Conservation (phyloP, 2,329 filamentous ascomycete species). For the Fusarium graminum region DNA sequence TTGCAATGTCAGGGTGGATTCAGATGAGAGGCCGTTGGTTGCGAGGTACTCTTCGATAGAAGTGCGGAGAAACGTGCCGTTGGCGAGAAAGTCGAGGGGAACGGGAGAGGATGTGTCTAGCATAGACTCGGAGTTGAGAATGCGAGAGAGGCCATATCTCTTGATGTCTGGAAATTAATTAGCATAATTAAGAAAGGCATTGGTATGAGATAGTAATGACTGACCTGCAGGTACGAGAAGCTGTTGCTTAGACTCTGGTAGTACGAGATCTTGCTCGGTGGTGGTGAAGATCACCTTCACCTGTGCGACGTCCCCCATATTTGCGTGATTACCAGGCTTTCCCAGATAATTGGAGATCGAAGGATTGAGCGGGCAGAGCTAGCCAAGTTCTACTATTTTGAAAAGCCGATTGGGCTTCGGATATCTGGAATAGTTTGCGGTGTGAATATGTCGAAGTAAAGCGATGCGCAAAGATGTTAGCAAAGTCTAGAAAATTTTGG, state of each 20-base stretch:
- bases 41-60: constrained; percentile 92
- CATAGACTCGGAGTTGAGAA: constrained; percentile 79
- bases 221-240: constrained; percentile 72
- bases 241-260: constrained; percentile 72
- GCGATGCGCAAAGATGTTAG: constrained; percentile 33
- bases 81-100: constrained; percentile 94
- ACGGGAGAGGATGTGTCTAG: constrained; percentile 74
- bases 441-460: constrained; percentile 17
- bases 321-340: constrained; percentile 16
- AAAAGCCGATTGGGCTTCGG: constrained; percentile 23
- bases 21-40: constrained; percentile 86
- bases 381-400: constrained; percentile 6
- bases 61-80: constrained; percentile 90
- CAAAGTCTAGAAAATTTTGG: constrained; percentile 46
- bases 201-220: constrained; percentile 2
- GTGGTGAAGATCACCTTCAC: constrained; percentile 78
- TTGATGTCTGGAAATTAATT: constrained; percentile 67
- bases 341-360: not conserved
- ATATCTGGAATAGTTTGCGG: constrained; percentile 34
- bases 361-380: not conserved
- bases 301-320: constrained; percentile 63
- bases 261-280: constrained; percentile 70
- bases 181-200: not conserved
- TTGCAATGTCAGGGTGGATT: constrained; percentile 88
- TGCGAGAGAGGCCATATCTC: constrained; percentile 77